Evolutionary conservation across 306 rosid genomes (phyloP).

Genomic region (Corylus americana): DNA sequence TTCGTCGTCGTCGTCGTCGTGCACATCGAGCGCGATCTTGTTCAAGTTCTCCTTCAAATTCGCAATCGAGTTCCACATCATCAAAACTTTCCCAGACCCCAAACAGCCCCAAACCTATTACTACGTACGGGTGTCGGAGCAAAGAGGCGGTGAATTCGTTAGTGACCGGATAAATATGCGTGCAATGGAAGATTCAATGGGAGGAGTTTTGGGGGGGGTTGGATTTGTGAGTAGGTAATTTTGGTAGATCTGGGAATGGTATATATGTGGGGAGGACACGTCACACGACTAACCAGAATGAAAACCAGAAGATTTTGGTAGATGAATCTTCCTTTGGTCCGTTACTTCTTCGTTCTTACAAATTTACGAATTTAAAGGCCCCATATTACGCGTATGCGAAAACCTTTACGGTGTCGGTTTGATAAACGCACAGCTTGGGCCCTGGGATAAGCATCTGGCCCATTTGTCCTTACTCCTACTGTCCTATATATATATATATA

Average conservation of each 20-base stretch:
- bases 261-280: constrained; percentile 8
- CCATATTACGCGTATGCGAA: background rate
- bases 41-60: constrained; percentile 84
- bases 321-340: background rate
- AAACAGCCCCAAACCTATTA: background rate
- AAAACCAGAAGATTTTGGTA: background rate
- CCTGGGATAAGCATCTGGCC: no score
- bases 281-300: background rate
- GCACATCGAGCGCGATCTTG: constrained; percentile 87
- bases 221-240: background rate
- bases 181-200: background rate
- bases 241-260: constrained; percentile 36
- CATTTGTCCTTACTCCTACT: no score
- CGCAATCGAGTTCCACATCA: constrained; percentile 83
- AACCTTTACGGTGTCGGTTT: background rate
- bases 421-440: background rate
- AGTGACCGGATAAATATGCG: background rate
- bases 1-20: constrained; percentile 59
- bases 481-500: no score
- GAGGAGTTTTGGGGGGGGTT: background rate
- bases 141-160: background rate
- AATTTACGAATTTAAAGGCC: background rate
- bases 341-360: background rate
- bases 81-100: constrained; percentile 27
- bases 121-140: background rate